phyloP scores from a whole-genome alignment of 805 yeast genomes.

The Schwanniomyces pseudopolymorphus region DNA sequence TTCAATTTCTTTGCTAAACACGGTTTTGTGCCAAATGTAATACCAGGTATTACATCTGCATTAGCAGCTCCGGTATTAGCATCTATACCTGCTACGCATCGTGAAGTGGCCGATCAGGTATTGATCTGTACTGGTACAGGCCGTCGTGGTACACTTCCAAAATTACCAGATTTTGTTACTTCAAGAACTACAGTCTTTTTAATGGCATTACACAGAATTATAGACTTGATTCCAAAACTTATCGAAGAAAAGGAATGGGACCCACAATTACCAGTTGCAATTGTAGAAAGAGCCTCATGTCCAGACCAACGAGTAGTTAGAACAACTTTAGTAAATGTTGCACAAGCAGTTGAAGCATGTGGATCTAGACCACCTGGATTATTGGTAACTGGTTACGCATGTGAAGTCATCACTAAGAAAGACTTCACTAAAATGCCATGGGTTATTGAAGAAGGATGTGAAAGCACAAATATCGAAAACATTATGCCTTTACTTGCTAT shows the following conservation, averaged over 20 bases:
- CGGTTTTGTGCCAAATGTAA: slow-evolving; percentile 70
- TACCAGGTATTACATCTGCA: slow-evolving; percentile 90
- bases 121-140: slow-evolving; percentile 95
- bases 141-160: slow-evolving; percentile 77
- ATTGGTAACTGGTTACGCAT: slow-evolving; percentile 77
- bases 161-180: slow-evolving; percentile 68
- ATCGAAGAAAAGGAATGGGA: slow-evolving; percentile 60
- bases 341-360: slow-evolving; percentile 67
- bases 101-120: slow-evolving; percentile 91
- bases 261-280: slow-evolving; percentile 69
- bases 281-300: slow-evolving; percentile 89
- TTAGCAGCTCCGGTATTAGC: slow-evolving; percentile 83
- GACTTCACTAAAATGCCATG: slow-evolving; percentile 29
- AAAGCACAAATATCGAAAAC: not conserved
- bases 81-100: slow-evolving; percentile 84
- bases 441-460: slow-evolving; percentile 49
- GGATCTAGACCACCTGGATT: slow-evolving; percentile 95
- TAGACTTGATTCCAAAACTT: slow-evolving; percentile 51
- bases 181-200: slow-evolving; percentile 82
- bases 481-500: not conserved
- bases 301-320: slow-evolving; percentile 87
- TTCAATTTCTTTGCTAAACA: slow-evolving; percentile 61
- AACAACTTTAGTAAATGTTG: slow-evolving; percentile 65
- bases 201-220: slow-evolving; percentile 83
- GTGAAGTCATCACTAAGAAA: slow-evolving; percentile 47